These are phyloP conservation scores for Ramichloridium luteum DNA, from an alignment of 2,329 filamentous ascomycete species.

Conservation along the genomic window DNA sequence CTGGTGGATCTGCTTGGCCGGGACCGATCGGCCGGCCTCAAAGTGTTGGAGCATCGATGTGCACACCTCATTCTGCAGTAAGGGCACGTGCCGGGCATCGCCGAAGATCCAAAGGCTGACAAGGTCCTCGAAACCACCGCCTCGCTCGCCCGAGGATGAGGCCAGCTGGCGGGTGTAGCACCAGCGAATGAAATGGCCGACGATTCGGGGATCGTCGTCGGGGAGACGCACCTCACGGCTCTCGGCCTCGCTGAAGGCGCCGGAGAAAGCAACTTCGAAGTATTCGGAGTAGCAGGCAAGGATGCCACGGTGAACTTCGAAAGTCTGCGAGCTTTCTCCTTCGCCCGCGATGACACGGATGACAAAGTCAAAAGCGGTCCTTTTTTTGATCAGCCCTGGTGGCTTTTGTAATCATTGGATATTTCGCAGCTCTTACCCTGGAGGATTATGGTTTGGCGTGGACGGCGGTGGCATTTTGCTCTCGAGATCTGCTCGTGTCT, in stretches of 20 bases:
- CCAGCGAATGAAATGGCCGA: slow-evolving; percentile 8
- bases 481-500: too few relatives aligned
- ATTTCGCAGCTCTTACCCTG: too few relatives aligned
- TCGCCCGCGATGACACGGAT: slow-evolving; percentile 8
- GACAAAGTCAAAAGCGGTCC: too few relatives aligned
- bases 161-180: slow-evolving; percentile 5
- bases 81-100: slow-evolving; percentile 4
- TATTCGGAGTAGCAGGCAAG: slow-evolving; percentile 15
- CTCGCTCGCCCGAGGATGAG: background rate
- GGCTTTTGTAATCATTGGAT: too few relatives aligned
- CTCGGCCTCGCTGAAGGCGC: slow-evolving; percentile 7
- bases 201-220: slow-evolving; percentile 3
- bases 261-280: slow-evolving; percentile 10
- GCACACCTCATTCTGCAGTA: slow-evolving; percentile 4
- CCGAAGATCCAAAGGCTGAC: slow-evolving; percentile 8
- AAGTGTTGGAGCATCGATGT: background rate
- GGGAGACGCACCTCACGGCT: slow-evolving; percentile 5
- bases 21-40: too few relatives aligned
- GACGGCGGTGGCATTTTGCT: too few relatives aligned
- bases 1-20: background rate
- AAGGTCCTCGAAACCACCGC: background rate
- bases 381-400: too few relatives aligned
- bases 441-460: too few relatives aligned
- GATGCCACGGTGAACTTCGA: slow-evolving; percentile 13
- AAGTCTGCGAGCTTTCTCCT: slow-evolving; percentile 4